phyloP scores from a whole-genome alignment of 306 rosid species.

The Cucumis sativus region DNA sequence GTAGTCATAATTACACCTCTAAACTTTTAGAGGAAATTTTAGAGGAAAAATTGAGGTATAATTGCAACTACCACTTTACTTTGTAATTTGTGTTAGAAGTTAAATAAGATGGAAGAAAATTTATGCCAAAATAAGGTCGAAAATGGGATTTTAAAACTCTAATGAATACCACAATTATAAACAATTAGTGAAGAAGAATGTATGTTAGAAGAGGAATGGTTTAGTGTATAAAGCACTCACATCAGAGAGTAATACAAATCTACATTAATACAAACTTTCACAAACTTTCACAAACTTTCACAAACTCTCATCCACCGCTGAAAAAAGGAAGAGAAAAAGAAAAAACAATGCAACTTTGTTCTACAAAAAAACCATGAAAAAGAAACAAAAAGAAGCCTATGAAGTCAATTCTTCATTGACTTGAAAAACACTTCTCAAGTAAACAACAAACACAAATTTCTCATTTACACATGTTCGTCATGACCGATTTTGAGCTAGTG shows the following conservation, averaged over 20 bases:
- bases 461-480: neutral
- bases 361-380: neutral
- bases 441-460: constrained; percentile 1
- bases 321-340: neutral
- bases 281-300: neutral
- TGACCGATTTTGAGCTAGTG: neutral
- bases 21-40: too few relatives aligned
- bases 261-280: neutral
- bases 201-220: neutral
- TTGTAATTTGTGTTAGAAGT: too few relatives aligned
- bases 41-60: too few relatives aligned
- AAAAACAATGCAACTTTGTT: neutral
- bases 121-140: too few relatives aligned
- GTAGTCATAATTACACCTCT: too few relatives aligned
- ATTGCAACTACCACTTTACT: too few relatives aligned
- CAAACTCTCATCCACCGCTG: neutral
- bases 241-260: constrained; percentile 1
- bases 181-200: neutral
- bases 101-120: too few relatives aligned
- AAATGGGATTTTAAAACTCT: too few relatives aligned
- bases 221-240: neutral
- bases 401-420: neutral
- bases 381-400: neutral
- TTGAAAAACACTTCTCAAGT: neutral
- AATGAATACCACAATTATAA: neutral